phyloP scores from a whole-genome alignment of 2,329 filamentous ascomycete genomes.

The Emmonsia crescens region DNA sequence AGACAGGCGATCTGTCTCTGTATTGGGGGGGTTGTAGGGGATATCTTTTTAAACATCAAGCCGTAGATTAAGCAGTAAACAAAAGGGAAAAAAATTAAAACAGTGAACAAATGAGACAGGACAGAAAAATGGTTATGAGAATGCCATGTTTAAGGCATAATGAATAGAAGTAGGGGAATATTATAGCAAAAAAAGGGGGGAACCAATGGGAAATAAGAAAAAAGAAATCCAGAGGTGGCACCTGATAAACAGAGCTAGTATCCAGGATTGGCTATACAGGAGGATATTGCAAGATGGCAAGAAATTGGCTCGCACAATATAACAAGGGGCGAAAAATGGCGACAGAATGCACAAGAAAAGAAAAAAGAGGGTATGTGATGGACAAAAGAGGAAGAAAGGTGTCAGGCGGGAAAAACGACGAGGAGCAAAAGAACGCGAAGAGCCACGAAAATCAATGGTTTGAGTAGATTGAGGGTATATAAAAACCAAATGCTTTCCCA shows the following conservation, averaged over 20 bases:
- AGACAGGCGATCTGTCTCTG: not conserved
- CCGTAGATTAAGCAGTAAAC: not conserved
- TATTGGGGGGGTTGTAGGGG: not conserved
- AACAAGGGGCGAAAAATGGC: not conserved
- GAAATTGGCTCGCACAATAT: not conserved
- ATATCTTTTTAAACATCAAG: slow-evolving; percentile 3
- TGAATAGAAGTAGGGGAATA: not conserved
- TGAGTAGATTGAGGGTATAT: not conserved
- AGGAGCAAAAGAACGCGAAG: not conserved
- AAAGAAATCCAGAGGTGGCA: not conserved
- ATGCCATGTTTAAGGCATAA: not conserved
- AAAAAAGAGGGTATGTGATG: not conserved
- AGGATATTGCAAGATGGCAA: not conserved
- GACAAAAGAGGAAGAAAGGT: not conserved
- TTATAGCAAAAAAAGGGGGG: not conserved
- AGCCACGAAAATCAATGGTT: not conserved
- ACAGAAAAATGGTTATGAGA: not conserved
- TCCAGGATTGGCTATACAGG: not conserved
- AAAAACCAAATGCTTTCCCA: not conserved
- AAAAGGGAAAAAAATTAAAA: not conserved
- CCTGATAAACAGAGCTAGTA: not conserved
- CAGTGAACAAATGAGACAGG: not conserved
- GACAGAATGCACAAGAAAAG: not conserved
- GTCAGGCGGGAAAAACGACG: not conserved
- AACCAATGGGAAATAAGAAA: not conserved